Base-by-base conservation (phyloP, 2,329 filamentous ascomycete species). In the Colletotrichum limetticola region DNA sequence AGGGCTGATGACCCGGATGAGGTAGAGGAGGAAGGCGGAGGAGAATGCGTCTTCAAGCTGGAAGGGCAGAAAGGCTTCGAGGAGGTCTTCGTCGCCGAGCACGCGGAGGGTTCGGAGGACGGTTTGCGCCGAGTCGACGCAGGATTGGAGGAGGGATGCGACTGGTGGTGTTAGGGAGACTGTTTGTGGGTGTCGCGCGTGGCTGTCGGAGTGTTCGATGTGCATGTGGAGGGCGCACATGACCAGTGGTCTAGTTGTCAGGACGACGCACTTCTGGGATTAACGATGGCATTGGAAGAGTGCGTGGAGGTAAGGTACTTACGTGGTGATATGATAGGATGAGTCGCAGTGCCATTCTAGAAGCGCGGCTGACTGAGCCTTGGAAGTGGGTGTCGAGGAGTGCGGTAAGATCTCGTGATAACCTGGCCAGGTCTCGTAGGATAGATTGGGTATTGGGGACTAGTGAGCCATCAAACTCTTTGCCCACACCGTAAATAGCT, bases 41-140 rank as follows among this genome's bases (percentile, higher is more conserved):
- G 83, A 84, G 8, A 82, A 85, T 6, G 83, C 82, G 49, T 83
- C 82, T 69, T 85, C 83, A 12, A 84, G 79, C 56, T 85, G 83
- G 14, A 84, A 85, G 0, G 83, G 83, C 1, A 85, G 28, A 12
- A 84, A 84, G 1, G 82, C 80, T 49, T 82, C 80, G 53, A 81
- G 73, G 3, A 81, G 73, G 56, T 81, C 79, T 16, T 80, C 77
- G 55, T 76, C 65, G 24, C 74, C 74, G 8, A 75, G 61, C 11
- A 75, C 74, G 4, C 74, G 71, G 11, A 75, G 74, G 1, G 66
- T 75, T 14, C 71, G 63, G 8, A 75, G 74, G 3, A 75, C 71
- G 6, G 74, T 75, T 26, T 75, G 74, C 0, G 74, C 74, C 1
- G 74, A 75, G 56, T 75, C 74, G n/a, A 74, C 74, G 32, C 74